Percentiles rank a stretch among this genome's conserved stretches.
phyloP scores from a whole-genome alignment of 257 asterid species.

The Nicotiana tabacum region DNA sequence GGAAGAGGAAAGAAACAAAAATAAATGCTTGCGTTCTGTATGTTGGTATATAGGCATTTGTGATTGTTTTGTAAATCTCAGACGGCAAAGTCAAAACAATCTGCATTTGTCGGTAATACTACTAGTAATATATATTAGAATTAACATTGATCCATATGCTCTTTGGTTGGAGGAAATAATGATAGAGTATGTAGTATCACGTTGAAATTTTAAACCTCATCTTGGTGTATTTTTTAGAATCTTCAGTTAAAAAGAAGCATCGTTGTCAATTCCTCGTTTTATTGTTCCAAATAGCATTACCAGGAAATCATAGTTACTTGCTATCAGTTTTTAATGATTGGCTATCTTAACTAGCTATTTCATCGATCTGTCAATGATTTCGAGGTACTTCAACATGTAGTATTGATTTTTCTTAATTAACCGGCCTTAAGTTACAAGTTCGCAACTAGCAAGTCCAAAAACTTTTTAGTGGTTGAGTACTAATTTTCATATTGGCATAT shows the following conservation, averaged over 20 bases:
- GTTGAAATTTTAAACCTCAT: neutral
- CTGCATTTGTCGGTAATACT: neutral
- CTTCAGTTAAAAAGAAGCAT: too few relatives aligned
- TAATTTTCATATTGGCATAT: too few relatives aligned
- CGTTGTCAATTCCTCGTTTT: neutral
- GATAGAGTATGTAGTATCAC: neutral
- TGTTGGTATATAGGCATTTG: neutral
- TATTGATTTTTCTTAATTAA: too few relatives aligned
- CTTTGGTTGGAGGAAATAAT: neutral
- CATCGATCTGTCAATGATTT: neutral
- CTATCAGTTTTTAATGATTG: neutral
- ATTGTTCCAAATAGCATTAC: neutral
- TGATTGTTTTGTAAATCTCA: neutral
- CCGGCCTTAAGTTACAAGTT: too few relatives aligned
- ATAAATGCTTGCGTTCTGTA: neutral
- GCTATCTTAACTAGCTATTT: neutral
- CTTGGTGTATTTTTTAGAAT: neutral
- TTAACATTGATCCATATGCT: neutral
- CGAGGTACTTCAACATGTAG: neutral
- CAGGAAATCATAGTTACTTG: neutral
- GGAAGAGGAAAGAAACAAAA: neutral
- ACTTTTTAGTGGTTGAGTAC: too few relatives aligned
- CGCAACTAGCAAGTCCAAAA: too few relatives aligned
- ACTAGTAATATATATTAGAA: neutral
- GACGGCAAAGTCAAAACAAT: neutral